Evolutionary conservation across 371 early-diverging fungal genomes (phyloP).

Genomic region (Parasitella parasitica): DNA sequence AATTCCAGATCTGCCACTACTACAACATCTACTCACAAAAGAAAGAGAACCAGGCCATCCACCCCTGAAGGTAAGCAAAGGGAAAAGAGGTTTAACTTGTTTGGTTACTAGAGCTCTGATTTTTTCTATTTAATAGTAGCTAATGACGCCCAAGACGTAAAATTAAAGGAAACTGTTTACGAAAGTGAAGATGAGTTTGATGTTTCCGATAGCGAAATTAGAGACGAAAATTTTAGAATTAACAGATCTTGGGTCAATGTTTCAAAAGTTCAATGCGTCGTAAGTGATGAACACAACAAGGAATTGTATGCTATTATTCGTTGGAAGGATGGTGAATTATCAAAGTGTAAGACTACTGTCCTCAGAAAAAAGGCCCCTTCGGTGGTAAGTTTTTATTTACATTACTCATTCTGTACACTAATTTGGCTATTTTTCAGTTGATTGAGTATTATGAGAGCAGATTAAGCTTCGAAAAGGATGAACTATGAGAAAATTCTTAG

Average conservation of each 20-base stretch:
- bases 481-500: conserved; percentile 12
- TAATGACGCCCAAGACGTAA: not conserved
- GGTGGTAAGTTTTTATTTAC: not conserved
- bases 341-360: conserved; percentile 2
- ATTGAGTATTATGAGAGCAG: conserved; percentile 21
- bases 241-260: not conserved
- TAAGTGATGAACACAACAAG: not conserved
- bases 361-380: conserved; percentile 6
- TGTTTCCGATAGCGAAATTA: conserved; percentile 6
- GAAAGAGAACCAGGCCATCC: not conserved
- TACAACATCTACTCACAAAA: not conserved
- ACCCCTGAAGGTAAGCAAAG: too few species aligned
- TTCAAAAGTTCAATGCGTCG: not conserved
- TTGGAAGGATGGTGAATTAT: conserved; percentile 12
- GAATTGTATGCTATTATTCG: conserved; percentile 3
- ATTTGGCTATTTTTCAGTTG: not conserved
- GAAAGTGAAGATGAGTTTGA: conserved; percentile 2
- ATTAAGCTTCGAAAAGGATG: conserved; percentile 10
- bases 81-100: too few species aligned
- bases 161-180: not conserved
- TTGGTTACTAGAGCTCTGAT: too few species aligned
- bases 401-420: not conserved
- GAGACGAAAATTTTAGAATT: not conserved
- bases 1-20: not conserved
- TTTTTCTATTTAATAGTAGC: not conserved